A percentile compares a stretch with the other conserved stretches of the same genome.
Evolutionary conservation across 768 basidiomycete species (phyloP).

Genomic region (Clathrus columnatus): DNA sequence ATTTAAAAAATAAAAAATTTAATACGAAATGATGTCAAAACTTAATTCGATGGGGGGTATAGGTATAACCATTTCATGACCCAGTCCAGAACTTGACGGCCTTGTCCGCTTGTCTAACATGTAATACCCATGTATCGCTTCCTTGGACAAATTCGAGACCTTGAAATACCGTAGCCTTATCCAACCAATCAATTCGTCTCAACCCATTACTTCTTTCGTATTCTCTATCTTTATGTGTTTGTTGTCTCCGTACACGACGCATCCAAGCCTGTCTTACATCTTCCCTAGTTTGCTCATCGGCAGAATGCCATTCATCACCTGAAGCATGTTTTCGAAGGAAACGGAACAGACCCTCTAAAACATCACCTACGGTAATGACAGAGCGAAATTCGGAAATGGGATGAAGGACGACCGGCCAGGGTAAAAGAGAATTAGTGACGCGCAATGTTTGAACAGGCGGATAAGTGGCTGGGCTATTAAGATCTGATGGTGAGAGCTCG

Average conservation of each 20-base stretch:
- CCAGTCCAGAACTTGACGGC: slow-evolving; percentile 8
- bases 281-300: background rate
- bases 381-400: background rate
- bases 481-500: background rate
- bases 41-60: background rate
- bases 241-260: slow-evolving; percentile 7
- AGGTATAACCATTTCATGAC: too few species aligned
- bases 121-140: slow-evolving; percentile 6
- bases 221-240: background rate
- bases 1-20: too few species aligned
- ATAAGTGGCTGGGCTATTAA: background rate
- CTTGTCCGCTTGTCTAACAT: slow-evolving; percentile 8
- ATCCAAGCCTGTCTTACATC: slow-evolving; percentile 5
- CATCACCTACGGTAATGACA: slow-evolving; percentile 13
- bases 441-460: slow-evolving; percentile 4
- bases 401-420: slow-evolving; percentile 10
- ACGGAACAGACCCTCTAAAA: slow-evolving; percentile 7
- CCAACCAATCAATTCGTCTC: slow-evolving; percentile 12
- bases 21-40: background rate
- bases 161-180: slow-evolving; percentile 10
- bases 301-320: slow-evolving; percentile 6
- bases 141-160: slow-evolving; percentile 4
- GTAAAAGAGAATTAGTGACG: slow-evolving; percentile 5
- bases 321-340: slow-evolving; percentile 2
- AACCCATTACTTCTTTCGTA: slow-evolving; percentile 10